phyloP scores from a whole-genome alignment of 2,329 filamentous ascomycete species.

The Monilinia laxa region DNA sequence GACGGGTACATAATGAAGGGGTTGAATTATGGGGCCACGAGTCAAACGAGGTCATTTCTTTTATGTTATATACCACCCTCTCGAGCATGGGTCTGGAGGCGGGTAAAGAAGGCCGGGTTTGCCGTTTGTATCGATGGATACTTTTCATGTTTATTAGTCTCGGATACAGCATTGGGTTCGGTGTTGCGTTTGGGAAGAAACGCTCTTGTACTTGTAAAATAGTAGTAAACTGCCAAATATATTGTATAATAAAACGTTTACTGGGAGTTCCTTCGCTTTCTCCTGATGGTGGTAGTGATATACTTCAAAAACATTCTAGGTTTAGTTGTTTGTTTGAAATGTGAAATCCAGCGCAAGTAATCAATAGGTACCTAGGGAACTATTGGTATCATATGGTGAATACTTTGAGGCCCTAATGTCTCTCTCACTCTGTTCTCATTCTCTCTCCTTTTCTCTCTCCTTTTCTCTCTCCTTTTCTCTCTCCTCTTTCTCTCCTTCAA shows the following conservation, averaged over 20 bases:
- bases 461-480: no score
- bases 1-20: conserved; percentile 13
- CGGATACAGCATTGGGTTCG: neutral
- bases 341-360: no score
- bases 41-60: conserved; percentile 10
- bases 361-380: no score
- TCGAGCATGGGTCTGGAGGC: neutral
- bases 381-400: no score
- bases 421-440: no score
- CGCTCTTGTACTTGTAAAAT: neutral
- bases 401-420: no score
- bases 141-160: conserved; percentile 5
- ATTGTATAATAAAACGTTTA: conserved; percentile 1
- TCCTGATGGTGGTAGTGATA: neutral
- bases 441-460: no score
- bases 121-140: conserved; percentile 4
- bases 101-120: neutral
- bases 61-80: conserved; percentile 20
- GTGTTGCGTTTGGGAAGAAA: neutral
- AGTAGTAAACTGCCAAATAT: neutral
- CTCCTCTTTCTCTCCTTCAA: no score
- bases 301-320: no score
- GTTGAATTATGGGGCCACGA: conserved; percentile 20
- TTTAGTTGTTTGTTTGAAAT: no score
- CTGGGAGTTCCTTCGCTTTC: neutral